Conservation (phyloP, 768 basidiomycete genomes). For the Asterophora parasitica region DNA sequence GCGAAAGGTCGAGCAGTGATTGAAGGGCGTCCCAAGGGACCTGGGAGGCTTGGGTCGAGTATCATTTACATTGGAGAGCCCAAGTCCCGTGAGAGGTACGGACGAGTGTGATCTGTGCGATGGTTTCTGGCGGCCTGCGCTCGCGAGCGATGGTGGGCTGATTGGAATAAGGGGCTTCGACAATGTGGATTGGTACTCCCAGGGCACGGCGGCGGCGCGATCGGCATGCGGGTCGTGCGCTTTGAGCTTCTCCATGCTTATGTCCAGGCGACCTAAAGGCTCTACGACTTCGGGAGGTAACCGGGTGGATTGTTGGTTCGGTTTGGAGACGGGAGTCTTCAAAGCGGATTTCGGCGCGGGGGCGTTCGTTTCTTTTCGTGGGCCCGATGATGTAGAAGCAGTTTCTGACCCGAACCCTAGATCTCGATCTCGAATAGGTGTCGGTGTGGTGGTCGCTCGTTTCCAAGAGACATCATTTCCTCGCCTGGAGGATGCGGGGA, state of each 20-base stretch:
- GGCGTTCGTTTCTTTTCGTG: not conserved
- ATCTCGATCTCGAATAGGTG: not conserved
- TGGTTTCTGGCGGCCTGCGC: slow-evolving; percentile 16
- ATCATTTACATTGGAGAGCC: not conserved
- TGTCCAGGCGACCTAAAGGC: slow-evolving; percentile 28
- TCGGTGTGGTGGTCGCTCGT: slow-evolving; percentile 6
- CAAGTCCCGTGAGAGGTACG: slow-evolving; percentile 1
- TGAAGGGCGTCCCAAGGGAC: slow-evolving; percentile 10
- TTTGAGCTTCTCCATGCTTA: slow-evolving; percentile 28
- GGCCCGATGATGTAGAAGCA: not conserved
- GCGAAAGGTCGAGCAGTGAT: slow-evolving; percentile 8
- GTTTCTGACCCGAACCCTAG: not conserved
- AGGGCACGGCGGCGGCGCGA: slow-evolving; percentile 13
- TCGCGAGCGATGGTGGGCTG: slow-evolving; percentile 16
- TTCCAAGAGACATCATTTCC: slow-evolving; percentile 5
- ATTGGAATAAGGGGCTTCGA: slow-evolving; percentile 2
- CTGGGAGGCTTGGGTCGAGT: not conserved
- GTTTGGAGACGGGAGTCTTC: not conserved
- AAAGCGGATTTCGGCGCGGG: not conserved
- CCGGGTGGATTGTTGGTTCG: slow-evolving; percentile 1
- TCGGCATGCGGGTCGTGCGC: slow-evolving; percentile 21
- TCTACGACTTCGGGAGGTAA: slow-evolving; percentile 19
- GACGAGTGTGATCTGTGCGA: slow-evolving; percentile 6
- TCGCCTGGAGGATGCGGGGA: not conserved
- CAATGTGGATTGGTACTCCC: not conserved